Evolutionary conservation across 1,284 basidiomycete species (phyloP), one percentile per base, ranked within the genome.

Genomic region (Neonothopanus nambi): DNA sequence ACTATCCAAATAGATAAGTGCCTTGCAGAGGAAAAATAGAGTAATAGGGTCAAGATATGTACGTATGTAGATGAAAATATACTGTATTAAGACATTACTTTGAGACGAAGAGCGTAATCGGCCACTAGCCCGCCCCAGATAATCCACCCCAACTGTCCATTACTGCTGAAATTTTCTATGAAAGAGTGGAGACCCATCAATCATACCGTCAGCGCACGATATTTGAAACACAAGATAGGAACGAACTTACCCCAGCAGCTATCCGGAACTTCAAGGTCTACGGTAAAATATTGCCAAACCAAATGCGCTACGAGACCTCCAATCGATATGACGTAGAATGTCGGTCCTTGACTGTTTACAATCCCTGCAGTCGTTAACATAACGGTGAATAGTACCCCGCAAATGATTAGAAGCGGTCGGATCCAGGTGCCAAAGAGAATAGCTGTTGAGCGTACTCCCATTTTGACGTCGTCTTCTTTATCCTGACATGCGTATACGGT

Each of bases 401-500:
- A 83, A 5, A 66, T 59, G 6, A 79, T 66, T 5, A 88, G 73
- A 49, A 87, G 71, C 1, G 79, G 77, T 4, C 77, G 74, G 24
- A 85, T 82, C 64, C 77, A 75, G 6, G 73, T 66, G 9, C 81
- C 81, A 57, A 84, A 81, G 40, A 84, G 70, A 20, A 82, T 68
- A 0, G 81, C 81, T 2, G 81, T 82, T 15, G 77, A 81, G 57
- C 77, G 77, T 51, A 83, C 76, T 23, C 79, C 79, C 3, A 77
- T 77, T 43, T 72, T 69, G 36, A 77, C 63, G 61, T 83, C 81
- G 63, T 82, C 81, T 5, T 61, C 61, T 55, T 79, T 78, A 60
- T 84, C 75, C 61, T 81, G 81, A 59, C 81, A 80, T 4, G 80
- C 81, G 58, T 84, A 84, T 52, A 84, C 81, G 3, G 80, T 83